Evolutionary conservation across 352 stramenopile genomes (phyloP), one percentile per base, ranked within the genome.

Genomic region (Phytophthora sojae): DNA sequence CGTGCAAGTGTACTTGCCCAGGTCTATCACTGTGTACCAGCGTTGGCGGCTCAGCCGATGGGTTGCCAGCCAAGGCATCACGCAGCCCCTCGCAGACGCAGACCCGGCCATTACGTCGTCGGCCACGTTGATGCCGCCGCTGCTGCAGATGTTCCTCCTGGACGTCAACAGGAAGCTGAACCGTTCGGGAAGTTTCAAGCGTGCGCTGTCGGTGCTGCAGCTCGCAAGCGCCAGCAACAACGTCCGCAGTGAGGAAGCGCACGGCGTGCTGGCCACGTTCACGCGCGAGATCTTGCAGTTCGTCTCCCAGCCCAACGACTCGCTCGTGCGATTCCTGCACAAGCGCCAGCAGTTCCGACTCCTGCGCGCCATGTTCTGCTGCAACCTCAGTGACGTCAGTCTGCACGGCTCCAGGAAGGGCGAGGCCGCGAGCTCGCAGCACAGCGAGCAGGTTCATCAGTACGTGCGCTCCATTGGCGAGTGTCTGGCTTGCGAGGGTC

Each of bases 291-390:
- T 93, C 21, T 57, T 93, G 35, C 77, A 86, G 42, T 74, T 80
- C 37, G 68, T 92, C 1, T 84, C 77, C 5, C 81, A 88, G 37
- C 83, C 83, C 8, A 91, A 82, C 29, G 79, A 89, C 19, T 55
- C 77, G 15, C 57, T 93, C 6, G 81, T 91, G 32, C 67, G 63
- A 17, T 93, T 92, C 51, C 47, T 93, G 23, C 81, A 90, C 61
- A 85, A 92, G 61, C 86, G 81, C 49, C 82, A 89, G 32, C 83
- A 93, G 54, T 92, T 90, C 59, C 77, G 75, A 32, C 71, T 93
- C 9, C 45, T 92, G 47, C 86, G 86, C 14, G 82, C 86, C 14
- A 84, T 93, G 81, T 81, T 92, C 51, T 84, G 79, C 45, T 91
- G 79, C 55, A 90, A 73, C 44, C 65, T 93, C 57, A 87, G 77